Evolutionary conservation across 306 rosid genomes (phyloP).

Genomic region (Cucumis melo): DNA sequence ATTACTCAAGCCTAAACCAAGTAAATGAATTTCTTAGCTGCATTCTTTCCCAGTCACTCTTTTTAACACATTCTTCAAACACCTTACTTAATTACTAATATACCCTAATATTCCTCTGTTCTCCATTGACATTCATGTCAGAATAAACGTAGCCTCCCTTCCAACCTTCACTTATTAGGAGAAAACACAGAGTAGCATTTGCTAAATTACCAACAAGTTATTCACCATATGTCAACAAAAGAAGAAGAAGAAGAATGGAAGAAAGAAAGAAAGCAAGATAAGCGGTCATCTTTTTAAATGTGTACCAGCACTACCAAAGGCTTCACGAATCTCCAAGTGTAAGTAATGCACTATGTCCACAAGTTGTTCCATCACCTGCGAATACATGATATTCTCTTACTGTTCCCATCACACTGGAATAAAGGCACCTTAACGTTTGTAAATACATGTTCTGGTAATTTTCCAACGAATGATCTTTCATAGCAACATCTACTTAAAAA

Average conservation of each 20-base stretch:
- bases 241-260: too few species aligned
- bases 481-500: neutral
- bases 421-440: neutral
- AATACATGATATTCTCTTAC: constrained; percentile 17
- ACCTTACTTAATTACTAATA: neutral
- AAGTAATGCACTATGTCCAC: constrained; percentile 71
- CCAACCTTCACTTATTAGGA: neutral
- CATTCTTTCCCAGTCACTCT: neutral
- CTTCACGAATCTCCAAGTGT: constrained; percentile 83
- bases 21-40: neutral
- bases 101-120: neutral
- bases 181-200: neutral
- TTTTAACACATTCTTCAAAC: neutral
- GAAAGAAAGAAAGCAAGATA: too few species aligned
- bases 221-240: neutral
- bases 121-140: neutral
- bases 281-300: neutral
- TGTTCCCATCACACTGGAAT: neutral
- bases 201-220: neutral
- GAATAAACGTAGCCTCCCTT: neutral
- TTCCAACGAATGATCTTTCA: neutral
- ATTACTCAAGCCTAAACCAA: neutral
- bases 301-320: constrained; percentile 90
- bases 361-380: constrained; percentile 94
- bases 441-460: neutral